These are phyloP conservation scores for Candida xyloterini DNA, from an alignment of 805 yeast genomes.

Conservation along the genomic window DNA sequence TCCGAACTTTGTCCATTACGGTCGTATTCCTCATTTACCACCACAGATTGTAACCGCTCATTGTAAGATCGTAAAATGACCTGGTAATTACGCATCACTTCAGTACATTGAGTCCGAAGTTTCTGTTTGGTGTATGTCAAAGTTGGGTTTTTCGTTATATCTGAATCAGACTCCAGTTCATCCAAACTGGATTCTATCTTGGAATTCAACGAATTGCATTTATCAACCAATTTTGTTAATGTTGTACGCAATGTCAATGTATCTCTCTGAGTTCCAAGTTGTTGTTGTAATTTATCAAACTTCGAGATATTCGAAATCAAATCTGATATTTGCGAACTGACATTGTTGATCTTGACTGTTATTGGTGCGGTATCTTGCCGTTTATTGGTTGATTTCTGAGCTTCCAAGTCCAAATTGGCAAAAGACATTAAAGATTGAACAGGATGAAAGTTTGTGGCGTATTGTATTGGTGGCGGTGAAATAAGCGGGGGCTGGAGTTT, in stretches of 20 bases:
- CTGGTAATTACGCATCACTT: conserved; percentile 45
- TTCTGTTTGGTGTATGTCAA: conserved; percentile 45
- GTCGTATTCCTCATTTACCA: conserved; percentile 30
- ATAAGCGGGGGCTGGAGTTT: neutral
- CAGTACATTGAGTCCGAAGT: conserved; percentile 53
- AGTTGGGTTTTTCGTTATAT: conserved; percentile 10
- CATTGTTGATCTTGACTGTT: conserved; percentile 13
- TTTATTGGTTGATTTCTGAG: conserved; percentile 33
- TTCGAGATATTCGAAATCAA: conserved; percentile 43
- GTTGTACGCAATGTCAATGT: conserved; percentile 34
- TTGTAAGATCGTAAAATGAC: conserved; percentile 43
- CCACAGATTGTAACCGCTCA: conserved; percentile 44
- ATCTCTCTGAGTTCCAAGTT: conserved; percentile 54
- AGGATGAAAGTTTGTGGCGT: conserved; percentile 3
- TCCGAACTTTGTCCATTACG: conserved; percentile 18
- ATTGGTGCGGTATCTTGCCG: neutral
- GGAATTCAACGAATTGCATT: conserved; percentile 18
- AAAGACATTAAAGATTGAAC: conserved; percentile 43
- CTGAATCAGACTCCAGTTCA: conserved; percentile 10
- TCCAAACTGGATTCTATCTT: conserved; percentile 16
- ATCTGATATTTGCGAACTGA: conserved; percentile 23
- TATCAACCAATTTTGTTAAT: conserved; percentile 24
- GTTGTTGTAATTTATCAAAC: conserved; percentile 46
- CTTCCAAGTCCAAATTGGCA: conserved; percentile 51
- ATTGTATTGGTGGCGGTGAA: conserved; percentile 7